Percentiles rank a stretch among this genome's conserved stretches.
These are phyloP conservation scores for Lunasporangiospora selenospora DNA, from an alignment of 192 early-diverging fungal species.

Conservation along the genomic window DNA sequence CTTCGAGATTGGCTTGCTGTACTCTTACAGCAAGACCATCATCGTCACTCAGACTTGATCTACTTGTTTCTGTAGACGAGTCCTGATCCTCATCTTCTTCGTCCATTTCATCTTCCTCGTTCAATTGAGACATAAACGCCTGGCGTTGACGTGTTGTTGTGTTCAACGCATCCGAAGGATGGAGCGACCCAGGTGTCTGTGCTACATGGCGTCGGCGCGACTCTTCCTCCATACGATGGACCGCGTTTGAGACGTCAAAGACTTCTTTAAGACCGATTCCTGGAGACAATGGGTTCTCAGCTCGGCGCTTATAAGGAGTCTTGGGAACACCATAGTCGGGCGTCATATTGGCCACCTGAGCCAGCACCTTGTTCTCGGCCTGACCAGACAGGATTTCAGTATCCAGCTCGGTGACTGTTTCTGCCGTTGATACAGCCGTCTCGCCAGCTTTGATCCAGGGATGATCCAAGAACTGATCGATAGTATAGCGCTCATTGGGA, in stretches of 20 bases:
- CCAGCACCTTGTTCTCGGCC: conserved; percentile 27
- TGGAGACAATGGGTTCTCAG: conserved; percentile 58
- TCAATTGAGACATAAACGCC: conserved; percentile 50
- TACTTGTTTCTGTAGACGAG: conserved; percentile 7
- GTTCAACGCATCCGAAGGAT: conserved; percentile 28
- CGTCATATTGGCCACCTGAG: conserved; percentile 18
- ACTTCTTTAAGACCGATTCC: conserved; percentile 72
- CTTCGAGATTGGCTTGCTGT: conserved; percentile 11
- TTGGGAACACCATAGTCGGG: conserved; percentile 8
- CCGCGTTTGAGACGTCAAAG: conserved; percentile 78
- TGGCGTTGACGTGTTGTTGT: conserved; percentile 39
- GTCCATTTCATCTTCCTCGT: conserved; percentile 38
- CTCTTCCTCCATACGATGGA: conserved; percentile 79
- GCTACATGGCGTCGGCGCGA: conserved; percentile 30
- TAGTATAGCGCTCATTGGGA: conserved; percentile 74
- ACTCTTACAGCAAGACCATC: conserved; percentile 17
- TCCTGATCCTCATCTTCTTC: conserved; percentile 5
- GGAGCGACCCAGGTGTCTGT: conserved; percentile 8
- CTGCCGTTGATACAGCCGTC: background rate
- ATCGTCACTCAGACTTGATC: conserved; percentile 26
- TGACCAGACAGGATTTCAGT: conserved; percentile 8
- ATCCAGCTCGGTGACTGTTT: conserved; percentile 16
- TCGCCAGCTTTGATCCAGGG: conserved; percentile 72
- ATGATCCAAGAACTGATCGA: conserved; percentile 81
- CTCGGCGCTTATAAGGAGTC: conserved; percentile 51